These are phyloP conservation scores for Cenococcum geophilum DNA, from an alignment of 495 filamentous ascomycete species.

Conservation along the genomic window DNA sequence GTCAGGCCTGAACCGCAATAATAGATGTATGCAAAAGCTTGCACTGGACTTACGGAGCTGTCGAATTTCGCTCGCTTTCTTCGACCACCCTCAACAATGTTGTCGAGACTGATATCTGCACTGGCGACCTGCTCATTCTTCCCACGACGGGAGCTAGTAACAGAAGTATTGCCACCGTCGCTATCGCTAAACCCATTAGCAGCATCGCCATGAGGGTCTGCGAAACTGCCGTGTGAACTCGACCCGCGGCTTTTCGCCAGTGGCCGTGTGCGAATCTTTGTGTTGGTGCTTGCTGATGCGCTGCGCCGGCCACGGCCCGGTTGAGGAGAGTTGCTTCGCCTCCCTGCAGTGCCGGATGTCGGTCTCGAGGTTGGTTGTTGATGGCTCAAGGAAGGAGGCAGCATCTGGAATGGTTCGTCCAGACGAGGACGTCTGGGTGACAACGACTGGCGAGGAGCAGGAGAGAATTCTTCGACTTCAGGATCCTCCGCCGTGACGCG, in stretches of 20 bases:
- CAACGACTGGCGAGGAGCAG: conserved; percentile 20
- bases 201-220: conserved; percentile 56
- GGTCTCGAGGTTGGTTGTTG: conserved; percentile 56
- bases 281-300: conserved; percentile 55
- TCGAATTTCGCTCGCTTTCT: conserved; percentile 96
- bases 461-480: conserved; percentile 17
- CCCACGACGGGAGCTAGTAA: conserved; percentile 60
- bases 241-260: conserved; percentile 61
- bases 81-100: conserved; percentile 94
- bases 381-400: conserved; percentile 46
- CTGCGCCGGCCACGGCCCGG: conserved; percentile 67
- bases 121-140: conserved; percentile 79
- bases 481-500: conserved; percentile 62
- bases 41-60: conserved; percentile 69
- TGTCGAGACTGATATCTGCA: conserved; percentile 93
- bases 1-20: conserved; percentile 7
- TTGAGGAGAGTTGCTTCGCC: conserved; percentile 79
- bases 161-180: conserved; percentile 67
- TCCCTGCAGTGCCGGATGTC: conserved; percentile 58
- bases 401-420: conserved; percentile 39
- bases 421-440: conserved; percentile 38
- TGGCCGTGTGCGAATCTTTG: conserved; percentile 59
- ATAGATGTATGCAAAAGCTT: background rate
- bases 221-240: conserved; percentile 58
- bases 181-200: conserved; percentile 71